phyloP scores from a whole-genome alignment of 805 yeast species.

The Candida incommunis region DNA sequence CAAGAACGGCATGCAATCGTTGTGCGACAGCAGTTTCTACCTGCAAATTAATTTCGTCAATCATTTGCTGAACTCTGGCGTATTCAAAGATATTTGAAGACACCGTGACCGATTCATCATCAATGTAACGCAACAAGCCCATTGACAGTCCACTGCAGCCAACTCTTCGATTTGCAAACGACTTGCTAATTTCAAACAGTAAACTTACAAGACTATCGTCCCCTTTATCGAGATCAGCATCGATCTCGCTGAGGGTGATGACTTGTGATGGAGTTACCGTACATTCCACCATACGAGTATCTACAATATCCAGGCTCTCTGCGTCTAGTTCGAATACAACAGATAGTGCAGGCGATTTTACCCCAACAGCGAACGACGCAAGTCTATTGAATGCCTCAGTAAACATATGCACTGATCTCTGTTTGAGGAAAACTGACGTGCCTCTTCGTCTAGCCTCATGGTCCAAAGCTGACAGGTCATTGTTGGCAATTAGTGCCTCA shows the following conservation, averaged over 20 bases:
- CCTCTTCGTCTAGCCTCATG: slow-evolving; percentile 85
- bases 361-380: slow-evolving; percentile 44
- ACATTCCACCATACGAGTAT: slow-evolving; percentile 65
- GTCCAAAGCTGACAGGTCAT: slow-evolving; percentile 65
- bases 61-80: slow-evolving; percentile 38
- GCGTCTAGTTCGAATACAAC: slow-evolving; percentile 73
- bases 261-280: slow-evolving; percentile 47
- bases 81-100: slow-evolving; percentile 60
- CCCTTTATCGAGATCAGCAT: neutral
- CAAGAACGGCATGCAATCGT: slow-evolving; percentile 56
- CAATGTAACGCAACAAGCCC: slow-evolving; percentile 63
- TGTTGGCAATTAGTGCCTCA: slow-evolving; percentile 40
- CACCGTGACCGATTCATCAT: slow-evolving; percentile 68
- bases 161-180: slow-evolving; percentile 3
- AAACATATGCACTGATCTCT: slow-evolving; percentile 49
- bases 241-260: slow-evolving; percentile 32
- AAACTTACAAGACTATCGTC: neutral
- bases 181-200: slow-evolving; percentile 3
- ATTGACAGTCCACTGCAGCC: neutral
- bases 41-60: slow-evolving; percentile 65
- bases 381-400: slow-evolving; percentile 49
- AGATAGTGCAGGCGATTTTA: slow-evolving; percentile 52
- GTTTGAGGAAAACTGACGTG: slow-evolving; percentile 77
- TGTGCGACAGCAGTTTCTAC: slow-evolving; percentile 82
- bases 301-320: slow-evolving; percentile 52